Evolutionary conservation across 169 alveolate genomes (phyloP).

Genomic region (Plasmodium falciparum): DNA sequence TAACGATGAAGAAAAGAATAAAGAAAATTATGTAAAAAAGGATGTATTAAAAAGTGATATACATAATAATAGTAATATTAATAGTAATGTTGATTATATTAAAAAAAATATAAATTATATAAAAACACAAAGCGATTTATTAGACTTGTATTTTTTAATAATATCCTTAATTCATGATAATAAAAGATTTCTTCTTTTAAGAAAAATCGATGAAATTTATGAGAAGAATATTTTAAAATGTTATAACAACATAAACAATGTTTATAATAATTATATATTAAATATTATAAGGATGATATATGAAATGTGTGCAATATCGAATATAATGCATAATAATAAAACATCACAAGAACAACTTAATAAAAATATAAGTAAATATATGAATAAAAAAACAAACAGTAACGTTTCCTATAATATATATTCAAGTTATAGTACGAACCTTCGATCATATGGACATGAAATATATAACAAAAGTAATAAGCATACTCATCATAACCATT

Average conservation of each 20-base stretch:
- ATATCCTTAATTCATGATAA: conserved; percentile 34
- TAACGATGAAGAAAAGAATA: not conserved
- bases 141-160: conserved; percentile 34
- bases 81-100: conserved; percentile 12
- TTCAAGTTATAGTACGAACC: conserved; percentile 6
- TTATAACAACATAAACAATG: conserved; percentile 24
- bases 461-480: no score
- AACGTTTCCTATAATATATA: not conserved
- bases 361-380: conserved; percentile 8
- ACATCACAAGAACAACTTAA: conserved; percentile 18
- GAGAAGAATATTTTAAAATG: conserved; percentile 34
- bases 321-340: conserved; percentile 11
- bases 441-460: no score
- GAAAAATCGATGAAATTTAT: conserved; percentile 62
- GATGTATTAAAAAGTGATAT: not conserved
- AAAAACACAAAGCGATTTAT: conserved; percentile 47
- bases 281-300: conserved; percentile 26
- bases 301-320: conserved; percentile 20
- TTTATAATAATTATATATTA: conserved; percentile 35
- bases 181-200: conserved; percentile 50
- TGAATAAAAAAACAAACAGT: no score
- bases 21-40: not conserved
- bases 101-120: conserved; percentile 51
- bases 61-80: no score
- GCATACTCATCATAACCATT: no score